Evolutionary conservation across 106 monocot species (phyloP).

Genomic region (Cymbidium sinense): DNA sequence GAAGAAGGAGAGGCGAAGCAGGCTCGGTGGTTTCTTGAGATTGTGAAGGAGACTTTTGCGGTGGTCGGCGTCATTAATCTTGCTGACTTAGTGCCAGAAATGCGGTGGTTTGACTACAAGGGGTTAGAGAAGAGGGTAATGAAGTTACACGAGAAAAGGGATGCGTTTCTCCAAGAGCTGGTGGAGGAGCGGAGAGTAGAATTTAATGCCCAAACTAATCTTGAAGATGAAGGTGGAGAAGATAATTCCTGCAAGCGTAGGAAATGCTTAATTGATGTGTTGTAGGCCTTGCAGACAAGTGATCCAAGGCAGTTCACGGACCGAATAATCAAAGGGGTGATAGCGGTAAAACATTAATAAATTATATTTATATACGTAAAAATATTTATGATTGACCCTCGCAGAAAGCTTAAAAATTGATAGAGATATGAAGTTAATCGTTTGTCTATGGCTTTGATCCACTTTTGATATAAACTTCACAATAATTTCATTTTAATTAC

Average conservation of each 20-base stretch:
- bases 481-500: too few relatives aligned
- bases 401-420: too few relatives aligned
- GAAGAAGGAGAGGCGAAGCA: too few relatives aligned
- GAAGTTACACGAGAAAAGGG: slow-evolving; percentile 9
- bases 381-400: too few relatives aligned
- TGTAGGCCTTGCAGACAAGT: slow-evolving; percentile 24
- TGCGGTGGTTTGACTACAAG: slow-evolving; percentile 21
- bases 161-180: slow-evolving; percentile 20
- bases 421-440: too few relatives aligned
- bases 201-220: neutral
- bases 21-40: slow-evolving; percentile 9
- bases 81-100: slow-evolving; percentile 23
- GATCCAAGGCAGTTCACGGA: slow-evolving; percentile 33
- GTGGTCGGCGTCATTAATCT: slow-evolving; percentile 12
- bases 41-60: slow-evolving; percentile 16
- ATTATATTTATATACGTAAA: too few relatives aligned
- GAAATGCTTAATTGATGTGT: slow-evolving; percentile 16
- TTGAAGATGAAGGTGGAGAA: neutral
- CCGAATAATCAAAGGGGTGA: slow-evolving; percentile 19
- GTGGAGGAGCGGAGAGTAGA: slow-evolving; percentile 21
- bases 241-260: neutral
- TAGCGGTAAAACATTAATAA: too few relatives aligned
- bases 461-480: too few relatives aligned
- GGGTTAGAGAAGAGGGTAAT: slow-evolving; percentile 20
- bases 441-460: too few relatives aligned